Conservation (phyloP, 2,329 filamentous ascomycete species). For the Didymella pomorum region DNA sequence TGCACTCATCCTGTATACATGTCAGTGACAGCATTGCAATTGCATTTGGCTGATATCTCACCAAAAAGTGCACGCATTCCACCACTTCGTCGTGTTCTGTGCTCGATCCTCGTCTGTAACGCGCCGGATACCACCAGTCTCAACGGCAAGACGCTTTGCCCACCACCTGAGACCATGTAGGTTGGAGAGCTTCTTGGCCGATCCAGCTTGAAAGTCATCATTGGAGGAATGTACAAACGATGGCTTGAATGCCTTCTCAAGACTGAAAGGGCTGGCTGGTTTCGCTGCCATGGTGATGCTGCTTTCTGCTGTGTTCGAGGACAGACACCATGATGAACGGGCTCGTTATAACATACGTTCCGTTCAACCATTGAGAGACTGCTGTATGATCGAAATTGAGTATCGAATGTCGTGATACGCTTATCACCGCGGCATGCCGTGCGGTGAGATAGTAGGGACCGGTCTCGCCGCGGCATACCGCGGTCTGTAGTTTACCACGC, state of each 20-base stretch:
- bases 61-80: slow-evolving; percentile 40
- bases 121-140: slow-evolving; percentile 34
- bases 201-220: background rate
- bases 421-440: background rate
- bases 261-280: background rate
- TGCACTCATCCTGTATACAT: background rate
- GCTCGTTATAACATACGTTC: background rate
- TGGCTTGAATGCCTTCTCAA: background rate
- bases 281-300: background rate
- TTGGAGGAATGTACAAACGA: background rate
- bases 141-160: slow-evolving; percentile 29
- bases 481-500: background rate
- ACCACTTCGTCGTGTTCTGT: slow-evolving; percentile 33
- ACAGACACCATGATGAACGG: background rate
- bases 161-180: slow-evolving; percentile 2
- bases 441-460: background rate
- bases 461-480: background rate
- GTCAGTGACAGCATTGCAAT: background rate
- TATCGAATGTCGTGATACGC: background rate
- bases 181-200: background rate
- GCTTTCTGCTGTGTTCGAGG: background rate
- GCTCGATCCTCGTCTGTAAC: slow-evolving; percentile 33
- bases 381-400: background rate
- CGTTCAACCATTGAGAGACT: background rate
- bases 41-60: slow-evolving; percentile 2